Conservation (phyloP, 257 asterid genomes). For the Rehmannia glutinosa region DNA sequence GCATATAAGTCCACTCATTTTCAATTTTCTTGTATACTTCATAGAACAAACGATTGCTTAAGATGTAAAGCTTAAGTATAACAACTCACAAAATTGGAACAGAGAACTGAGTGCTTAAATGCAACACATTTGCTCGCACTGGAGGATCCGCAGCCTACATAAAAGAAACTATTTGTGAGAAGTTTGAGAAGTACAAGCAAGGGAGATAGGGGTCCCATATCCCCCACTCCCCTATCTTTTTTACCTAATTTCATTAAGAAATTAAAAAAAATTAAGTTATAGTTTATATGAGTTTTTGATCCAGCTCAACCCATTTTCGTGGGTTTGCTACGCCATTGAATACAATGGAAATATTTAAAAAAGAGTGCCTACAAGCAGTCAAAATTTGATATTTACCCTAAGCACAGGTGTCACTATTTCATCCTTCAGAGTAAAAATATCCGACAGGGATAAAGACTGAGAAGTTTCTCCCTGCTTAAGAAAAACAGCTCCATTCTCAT, state of each 20-base stretch:
- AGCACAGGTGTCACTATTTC: conserved; percentile 67
- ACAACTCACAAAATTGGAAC: conserved; percentile 74
- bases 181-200: no score
- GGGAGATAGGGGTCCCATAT: no score
- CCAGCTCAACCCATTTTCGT: no score
- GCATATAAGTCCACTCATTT: no score
- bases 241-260: no score
- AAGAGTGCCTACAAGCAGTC: not conserved
- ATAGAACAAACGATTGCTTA: no score
- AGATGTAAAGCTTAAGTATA: not conserved
- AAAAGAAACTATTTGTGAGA: conserved; percentile 16
- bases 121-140: conserved; percentile 81
- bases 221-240: no score
- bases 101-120: conserved; percentile 63
- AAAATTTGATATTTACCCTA: conserved; percentile 36
- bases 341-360: not conserved
- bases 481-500: conserved; percentile 78
- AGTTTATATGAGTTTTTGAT: no score
- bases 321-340: no score
- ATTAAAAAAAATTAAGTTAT: not conserved
- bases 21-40: not conserved
- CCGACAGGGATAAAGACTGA: conserved; percentile 79
- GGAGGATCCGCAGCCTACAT: conserved; percentile 82
- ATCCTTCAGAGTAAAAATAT: conserved; percentile 62
- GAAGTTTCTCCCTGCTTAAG: conserved; percentile 86